Percentiles rank a stretch among this genome's conserved stretches.
Conservation (phyloP, 2,329 filamentous ascomycete genomes). For the Xylaria sp. region DNA sequence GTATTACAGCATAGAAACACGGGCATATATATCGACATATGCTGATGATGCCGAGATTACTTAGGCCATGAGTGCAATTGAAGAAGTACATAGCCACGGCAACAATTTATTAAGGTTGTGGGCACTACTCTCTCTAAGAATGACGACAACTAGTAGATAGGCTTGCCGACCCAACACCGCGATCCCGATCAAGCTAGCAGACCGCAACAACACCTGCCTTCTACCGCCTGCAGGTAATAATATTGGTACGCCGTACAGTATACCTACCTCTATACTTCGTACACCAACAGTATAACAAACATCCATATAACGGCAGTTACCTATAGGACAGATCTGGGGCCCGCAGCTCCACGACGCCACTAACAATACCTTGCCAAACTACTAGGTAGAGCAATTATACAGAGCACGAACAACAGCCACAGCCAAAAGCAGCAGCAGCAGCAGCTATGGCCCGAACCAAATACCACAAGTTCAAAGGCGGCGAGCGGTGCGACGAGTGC, state of each 20-base stretch:
- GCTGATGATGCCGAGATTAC: not conserved
- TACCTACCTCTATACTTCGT: no score
- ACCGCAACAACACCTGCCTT: not conserved
- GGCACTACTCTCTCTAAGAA: not conserved
- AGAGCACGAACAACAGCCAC: no score
- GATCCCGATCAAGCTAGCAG: constrained; percentile 4
- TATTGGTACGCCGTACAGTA: not conserved
- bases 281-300: no score
- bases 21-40: not conserved
- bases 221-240: not conserved
- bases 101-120: not conserved
- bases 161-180: not conserved
- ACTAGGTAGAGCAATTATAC: no score
- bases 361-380: no score
- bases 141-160: not conserved
- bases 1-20: not conserved
- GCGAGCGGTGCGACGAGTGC: constrained; percentile 71
- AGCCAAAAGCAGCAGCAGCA: not conserved
- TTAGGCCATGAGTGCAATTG: not conserved
- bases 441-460: constrained; percentile 55
- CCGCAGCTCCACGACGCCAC: no score
- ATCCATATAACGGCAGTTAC: not conserved
- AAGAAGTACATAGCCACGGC: not conserved
- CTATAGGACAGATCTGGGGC: not conserved
- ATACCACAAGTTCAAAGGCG: constrained; percentile 63